Evolutionary conservation across 2,329 filamentous ascomycete genomes (phyloP).

Genomic region (Drechslerella coelobrocha): DNA sequence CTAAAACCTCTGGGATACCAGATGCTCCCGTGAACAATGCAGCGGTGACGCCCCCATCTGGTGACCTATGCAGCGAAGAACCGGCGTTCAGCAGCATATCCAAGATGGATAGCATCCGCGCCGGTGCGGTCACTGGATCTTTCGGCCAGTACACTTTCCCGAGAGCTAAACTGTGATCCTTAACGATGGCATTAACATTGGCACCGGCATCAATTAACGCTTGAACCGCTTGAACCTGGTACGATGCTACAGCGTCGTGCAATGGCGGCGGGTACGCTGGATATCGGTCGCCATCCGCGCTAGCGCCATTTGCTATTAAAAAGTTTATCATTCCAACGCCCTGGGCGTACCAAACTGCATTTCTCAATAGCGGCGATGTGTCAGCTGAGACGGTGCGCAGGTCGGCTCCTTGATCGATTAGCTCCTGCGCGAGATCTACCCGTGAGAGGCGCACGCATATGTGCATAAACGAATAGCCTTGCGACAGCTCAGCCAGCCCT

Average conservation of each 20-base stretch:
- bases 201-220: constrained; percentile 17
- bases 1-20: constrained; percentile 11
- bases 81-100: constrained; percentile 8
- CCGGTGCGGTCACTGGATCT: background rate
- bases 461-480: constrained; percentile 27
- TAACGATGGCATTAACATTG: constrained; percentile 13
- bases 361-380: constrained; percentile 5
- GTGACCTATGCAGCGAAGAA: background rate
- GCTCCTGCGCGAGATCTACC: constrained; percentile 16
- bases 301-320: constrained; percentile 18
- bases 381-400: background rate
- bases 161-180: constrained; percentile 6
- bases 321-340: constrained; percentile 19
- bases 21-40: constrained; percentile 11
- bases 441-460: constrained; percentile 22
- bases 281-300: constrained; percentile 8
- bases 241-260: constrained; percentile 18
- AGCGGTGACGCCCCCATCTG: background rate
- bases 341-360: constrained; percentile 31
- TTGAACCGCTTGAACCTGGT: constrained; percentile 14
- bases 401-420: constrained; percentile 18
- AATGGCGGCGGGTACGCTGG: constrained; percentile 11
- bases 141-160: constrained; percentile 1
- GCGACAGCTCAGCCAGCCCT: constrained; percentile 17
- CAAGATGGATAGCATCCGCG: constrained; percentile 18